A percentile compares a stretch with the other conserved stretches of the same genome.
Evolutionary conservation across 2,329 filamentous ascomycete genomes (phyloP).

Genomic region (Graphilbum sp.): DNA sequence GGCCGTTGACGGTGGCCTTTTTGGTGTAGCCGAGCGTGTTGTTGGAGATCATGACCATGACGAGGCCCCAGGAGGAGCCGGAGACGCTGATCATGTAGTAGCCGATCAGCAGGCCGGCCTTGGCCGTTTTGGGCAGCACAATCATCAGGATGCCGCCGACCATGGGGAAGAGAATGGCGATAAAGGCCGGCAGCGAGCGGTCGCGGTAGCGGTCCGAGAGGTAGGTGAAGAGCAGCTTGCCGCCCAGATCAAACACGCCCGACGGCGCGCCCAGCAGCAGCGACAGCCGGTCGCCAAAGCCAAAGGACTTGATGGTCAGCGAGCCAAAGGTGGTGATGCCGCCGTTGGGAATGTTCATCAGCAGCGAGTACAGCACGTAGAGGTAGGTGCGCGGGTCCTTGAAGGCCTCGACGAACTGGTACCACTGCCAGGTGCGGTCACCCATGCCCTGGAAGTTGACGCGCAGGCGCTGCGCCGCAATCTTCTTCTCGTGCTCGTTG

Average conservation of each 20-base stretch:
- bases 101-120: neutral
- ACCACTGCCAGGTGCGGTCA: conserved; percentile 27
- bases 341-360: conserved; percentile 3
- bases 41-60: conserved; percentile 1
- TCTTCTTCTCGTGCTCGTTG: conserved; percentile 28
- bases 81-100: neutral
- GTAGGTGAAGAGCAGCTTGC: conserved; percentile 1
- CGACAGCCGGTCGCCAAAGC: neutral
- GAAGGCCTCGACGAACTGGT: conserved; percentile 27
- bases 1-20: neutral
- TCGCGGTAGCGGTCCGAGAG: neutral
- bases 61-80: neutral
- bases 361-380: neutral
- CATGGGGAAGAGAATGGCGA: conserved; percentile 1
- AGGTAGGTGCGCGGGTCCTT: conserved; percentile 19
- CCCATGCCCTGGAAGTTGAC: conserved; percentile 41
- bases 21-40: conserved; percentile 1
- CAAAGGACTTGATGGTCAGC: conserved; percentile 1
- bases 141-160: conserved; percentile 1
- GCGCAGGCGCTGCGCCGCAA: conserved; percentile 36
- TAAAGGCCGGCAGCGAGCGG: neutral
- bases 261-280: neutral
- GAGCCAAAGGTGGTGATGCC: conserved; percentile 1
- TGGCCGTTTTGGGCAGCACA: neutral
- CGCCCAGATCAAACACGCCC: neutral